Evolutionary conservation across 2,329 filamentous ascomycete species (phyloP).

Genomic region (Emericellopsis atlantica): DNA sequence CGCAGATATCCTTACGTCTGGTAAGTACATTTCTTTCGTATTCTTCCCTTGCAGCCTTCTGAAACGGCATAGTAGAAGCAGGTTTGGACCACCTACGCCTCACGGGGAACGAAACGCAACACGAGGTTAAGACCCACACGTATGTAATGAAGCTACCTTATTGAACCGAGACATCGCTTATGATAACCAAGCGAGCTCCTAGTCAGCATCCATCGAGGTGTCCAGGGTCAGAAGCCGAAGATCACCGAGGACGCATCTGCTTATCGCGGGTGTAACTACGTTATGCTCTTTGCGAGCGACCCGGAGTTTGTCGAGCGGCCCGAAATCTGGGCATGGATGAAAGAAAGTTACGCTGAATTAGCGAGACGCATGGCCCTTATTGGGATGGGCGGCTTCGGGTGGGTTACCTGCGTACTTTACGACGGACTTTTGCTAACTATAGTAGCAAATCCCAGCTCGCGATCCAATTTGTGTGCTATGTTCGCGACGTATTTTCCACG

Average conservation of each 20-base stretch:
- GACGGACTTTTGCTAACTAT: neutral
- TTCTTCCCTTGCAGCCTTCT: no score
- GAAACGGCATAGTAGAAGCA: no score
- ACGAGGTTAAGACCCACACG: no score
- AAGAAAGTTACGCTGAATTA: neutral
- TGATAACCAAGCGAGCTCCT: neutral
- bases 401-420: neutral
- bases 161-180: neutral
- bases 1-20: neutral
- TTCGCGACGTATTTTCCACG: neutral
- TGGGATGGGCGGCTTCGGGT: conserved; percentile 1
- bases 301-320: conserved; percentile 1
- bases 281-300: neutral
- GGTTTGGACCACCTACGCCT: no score
- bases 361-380: neutral
- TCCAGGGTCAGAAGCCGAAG: neutral
- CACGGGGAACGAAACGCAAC: no score
- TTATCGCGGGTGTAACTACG: neutral
- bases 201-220: neutral
- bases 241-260: neutral
- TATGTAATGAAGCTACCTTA: neutral
- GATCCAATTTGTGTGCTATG: conserved; percentile 1
- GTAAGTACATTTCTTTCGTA: no score
- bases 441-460: conserved; percentile 1
- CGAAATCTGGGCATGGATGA: neutral